Evolutionary conservation across 2,329 filamentous ascomycete species (phyloP).

Genomic region (Ophiostoma quercus): DNA sequence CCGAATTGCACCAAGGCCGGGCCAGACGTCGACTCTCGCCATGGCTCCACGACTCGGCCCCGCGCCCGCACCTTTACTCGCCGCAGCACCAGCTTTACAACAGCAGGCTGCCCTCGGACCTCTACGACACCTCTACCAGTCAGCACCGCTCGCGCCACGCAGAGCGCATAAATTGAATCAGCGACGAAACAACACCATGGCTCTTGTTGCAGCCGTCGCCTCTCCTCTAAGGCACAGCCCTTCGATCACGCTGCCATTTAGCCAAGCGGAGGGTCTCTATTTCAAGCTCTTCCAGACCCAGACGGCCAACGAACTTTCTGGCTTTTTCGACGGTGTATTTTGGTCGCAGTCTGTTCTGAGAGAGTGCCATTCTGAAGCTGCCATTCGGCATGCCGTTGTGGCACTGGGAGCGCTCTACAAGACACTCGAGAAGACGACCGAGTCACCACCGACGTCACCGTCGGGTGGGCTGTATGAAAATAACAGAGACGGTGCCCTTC

Average conservation of each 20-base stretch:
- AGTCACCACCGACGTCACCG: constrained; percentile 47
- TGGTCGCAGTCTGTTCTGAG: constrained; percentile 60
- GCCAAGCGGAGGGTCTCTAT: constrained; percentile 51
- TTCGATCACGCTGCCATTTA: constrained; percentile 42
- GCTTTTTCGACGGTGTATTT: constrained; percentile 62
- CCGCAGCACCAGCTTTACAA: background rate
- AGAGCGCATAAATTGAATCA: constrained; percentile 24
- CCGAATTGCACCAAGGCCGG: constrained; percentile 47
- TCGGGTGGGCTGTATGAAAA: constrained; percentile 32
- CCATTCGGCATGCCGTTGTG: constrained; percentile 60
- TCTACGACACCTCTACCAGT: background rate
- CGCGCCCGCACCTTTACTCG: background rate
- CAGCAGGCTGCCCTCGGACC: background rate
- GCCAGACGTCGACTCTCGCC: constrained; percentile 20
- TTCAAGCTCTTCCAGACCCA: constrained; percentile 58
- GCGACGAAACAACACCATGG: constrained; percentile 28
- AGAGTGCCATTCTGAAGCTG: constrained; percentile 56
- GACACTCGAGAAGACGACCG: constrained; percentile 54
- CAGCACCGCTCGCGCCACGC: constrained; percentile 11
- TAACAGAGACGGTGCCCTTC: constrained; percentile 33
- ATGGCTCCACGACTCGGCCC: constrained; percentile 23
- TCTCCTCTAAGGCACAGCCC: constrained; percentile 36
- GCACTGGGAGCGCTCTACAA: constrained; percentile 64
- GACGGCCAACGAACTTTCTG: constrained; percentile 58
- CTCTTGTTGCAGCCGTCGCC: constrained; percentile 33